phyloP scores from a whole-genome alignment of 371 early-diverging fungal species.

The Circinella umbellata region DNA sequence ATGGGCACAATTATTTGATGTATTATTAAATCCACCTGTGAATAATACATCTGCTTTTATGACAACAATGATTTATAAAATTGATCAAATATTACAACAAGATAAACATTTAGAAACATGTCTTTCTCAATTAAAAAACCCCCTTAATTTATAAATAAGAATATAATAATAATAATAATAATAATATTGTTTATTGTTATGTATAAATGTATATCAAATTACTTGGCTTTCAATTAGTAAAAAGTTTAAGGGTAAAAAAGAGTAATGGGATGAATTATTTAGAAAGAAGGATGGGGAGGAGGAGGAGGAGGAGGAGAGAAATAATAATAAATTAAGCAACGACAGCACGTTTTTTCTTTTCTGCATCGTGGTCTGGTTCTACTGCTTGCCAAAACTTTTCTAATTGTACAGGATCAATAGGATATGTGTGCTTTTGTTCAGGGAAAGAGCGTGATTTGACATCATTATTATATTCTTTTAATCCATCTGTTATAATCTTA shows the following conservation, averaged over 20 bases:
- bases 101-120: neutral
- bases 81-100: neutral
- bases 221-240: too few relatives aligned
- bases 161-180: too few relatives aligned
- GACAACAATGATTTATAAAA: neutral
- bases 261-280: too few relatives aligned
- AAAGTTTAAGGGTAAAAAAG: too few relatives aligned
- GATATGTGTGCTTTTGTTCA: slow-evolving; percentile 74
- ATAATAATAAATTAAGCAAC: too few relatives aligned
- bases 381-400: slow-evolving; percentile 50
- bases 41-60: neutral
- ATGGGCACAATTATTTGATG: slow-evolving; percentile 41
- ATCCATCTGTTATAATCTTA: slow-evolving; percentile 68
- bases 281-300: too few relatives aligned
- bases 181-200: too few relatives aligned
- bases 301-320: too few relatives aligned
- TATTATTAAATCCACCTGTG: slow-evolving; percentile 35
- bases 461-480: slow-evolving; percentile 75
- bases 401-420: slow-evolving; percentile 65
- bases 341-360: slow-evolving; percentile 4
- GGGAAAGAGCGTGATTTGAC: slow-evolving; percentile 85
- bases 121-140: neutral
- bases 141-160: too few relatives aligned
- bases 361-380: slow-evolving; percentile 15
- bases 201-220: too few relatives aligned